Conservation (phyloP, 2,329 filamentous ascomycete species). For the Penicillium paneum region DNA sequence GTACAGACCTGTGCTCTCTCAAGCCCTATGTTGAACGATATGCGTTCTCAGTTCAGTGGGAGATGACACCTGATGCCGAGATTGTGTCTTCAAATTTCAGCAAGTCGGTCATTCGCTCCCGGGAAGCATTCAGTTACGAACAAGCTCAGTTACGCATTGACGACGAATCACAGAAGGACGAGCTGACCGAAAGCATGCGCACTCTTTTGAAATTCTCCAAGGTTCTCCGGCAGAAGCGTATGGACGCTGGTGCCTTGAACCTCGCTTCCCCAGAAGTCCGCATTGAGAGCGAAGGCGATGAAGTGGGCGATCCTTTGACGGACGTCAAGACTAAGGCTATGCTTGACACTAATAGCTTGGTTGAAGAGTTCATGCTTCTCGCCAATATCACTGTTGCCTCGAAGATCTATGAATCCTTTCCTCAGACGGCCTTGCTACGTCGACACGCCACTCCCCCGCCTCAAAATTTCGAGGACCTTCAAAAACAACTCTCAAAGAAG, state of each 20-base stretch:
- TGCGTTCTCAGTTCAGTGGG: conserved; percentile 84
- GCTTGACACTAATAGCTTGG: conserved; percentile 92
- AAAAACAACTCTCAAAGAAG: conserved; percentile 86
- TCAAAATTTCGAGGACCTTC: conserved; percentile 92
- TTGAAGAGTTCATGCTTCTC: conserved; percentile 99
- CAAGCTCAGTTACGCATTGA: conserved; percentile 93
- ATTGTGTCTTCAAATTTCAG: conserved; percentile 85
- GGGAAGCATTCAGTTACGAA: conserved; percentile 97
- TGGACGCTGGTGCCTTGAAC: conserved; percentile 92
- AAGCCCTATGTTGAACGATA: conserved; percentile 97
- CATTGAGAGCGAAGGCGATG: conserved; percentile 90
- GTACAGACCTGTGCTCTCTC: conserved; percentile 91
- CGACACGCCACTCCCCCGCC: conserved; percentile 90
- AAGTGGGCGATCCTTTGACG: conserved; percentile 84
- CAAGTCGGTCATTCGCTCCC: conserved; percentile 95
- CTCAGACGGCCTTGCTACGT: conserved; percentile 89
- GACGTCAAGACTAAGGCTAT: conserved; percentile 95
- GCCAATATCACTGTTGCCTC: conserved; percentile 92
- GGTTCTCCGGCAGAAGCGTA: conserved; percentile 89
- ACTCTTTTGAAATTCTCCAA: conserved; percentile 83
- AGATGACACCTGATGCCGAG: conserved; percentile 79
- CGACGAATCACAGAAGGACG: conserved; percentile 79
- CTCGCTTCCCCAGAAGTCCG: conserved; percentile 97
- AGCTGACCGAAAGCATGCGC: conserved; percentile 85
- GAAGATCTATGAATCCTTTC: conserved; percentile 87